Percentiles rank a stretch among this genome's conserved stretches.
These are phyloP conservation scores for Fusarium musae DNA, from an alignment of 2,329 filamentous ascomycete species.

Conservation along the genomic window DNA sequence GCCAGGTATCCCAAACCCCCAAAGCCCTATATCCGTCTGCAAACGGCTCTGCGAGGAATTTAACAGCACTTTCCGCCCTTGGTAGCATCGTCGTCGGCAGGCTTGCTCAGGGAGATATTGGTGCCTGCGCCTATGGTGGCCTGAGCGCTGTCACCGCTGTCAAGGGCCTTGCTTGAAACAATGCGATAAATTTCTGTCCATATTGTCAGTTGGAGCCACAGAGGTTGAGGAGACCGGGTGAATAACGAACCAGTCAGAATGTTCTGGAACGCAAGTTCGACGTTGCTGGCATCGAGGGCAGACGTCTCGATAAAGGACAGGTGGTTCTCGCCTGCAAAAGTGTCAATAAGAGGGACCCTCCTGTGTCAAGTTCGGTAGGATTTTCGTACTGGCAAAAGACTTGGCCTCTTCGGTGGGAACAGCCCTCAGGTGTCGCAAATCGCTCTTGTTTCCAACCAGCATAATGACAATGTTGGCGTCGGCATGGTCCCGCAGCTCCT, in stretches of 20 bases:
- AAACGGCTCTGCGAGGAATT: conserved; percentile 47
- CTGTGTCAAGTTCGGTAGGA: neutral
- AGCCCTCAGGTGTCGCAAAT: conserved; percentile 97
- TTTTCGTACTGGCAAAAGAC: conserved; percentile 85
- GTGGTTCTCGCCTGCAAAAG: conserved; percentile 85
- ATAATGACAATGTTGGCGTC: conserved; percentile 99
- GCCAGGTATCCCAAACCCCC: conserved; percentile 48
- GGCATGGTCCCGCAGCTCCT: conserved; percentile 96
- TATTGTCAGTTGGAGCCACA: conserved; percentile 18
- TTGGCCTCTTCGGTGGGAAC: conserved; percentile 99
- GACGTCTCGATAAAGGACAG: conserved; percentile 99
- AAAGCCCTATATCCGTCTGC: conserved; percentile 44
- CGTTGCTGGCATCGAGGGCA: conserved; percentile 97
- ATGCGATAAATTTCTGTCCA: conserved; percentile 96
- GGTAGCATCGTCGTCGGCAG: conserved; percentile 77
- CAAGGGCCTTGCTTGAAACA: conserved; percentile 96
- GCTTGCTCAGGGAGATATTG: conserved; percentile 88
- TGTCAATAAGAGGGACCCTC: conserved; percentile 27
- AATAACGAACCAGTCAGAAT: conserved; percentile 87
- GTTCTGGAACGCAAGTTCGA: conserved; percentile 99
- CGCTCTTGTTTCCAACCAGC: conserved; percentile 99
- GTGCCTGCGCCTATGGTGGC: conserved; percentile 82
- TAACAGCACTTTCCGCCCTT: conserved; percentile 88
- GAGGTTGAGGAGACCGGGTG: neutral
- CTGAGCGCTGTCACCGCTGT: conserved; percentile 84